Conservation (phyloP, 2,329 filamentous ascomycete genomes). For the Talaromyces sp. region DNA sequence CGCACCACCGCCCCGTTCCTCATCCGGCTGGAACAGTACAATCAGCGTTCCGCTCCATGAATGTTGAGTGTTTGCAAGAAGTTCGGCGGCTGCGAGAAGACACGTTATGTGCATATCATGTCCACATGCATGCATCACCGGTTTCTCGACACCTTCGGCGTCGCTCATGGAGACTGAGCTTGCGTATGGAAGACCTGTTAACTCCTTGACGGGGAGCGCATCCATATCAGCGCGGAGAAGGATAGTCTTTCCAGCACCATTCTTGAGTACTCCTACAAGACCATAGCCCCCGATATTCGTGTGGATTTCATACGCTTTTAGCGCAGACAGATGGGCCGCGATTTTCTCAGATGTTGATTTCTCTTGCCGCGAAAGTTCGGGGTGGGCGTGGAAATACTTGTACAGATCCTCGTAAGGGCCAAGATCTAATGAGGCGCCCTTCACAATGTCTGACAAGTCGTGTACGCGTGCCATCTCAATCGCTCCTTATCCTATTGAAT, state of each 20-base stretch:
- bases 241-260: slow-evolving; percentile 44
- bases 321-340: slow-evolving; percentile 38
- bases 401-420: slow-evolving; percentile 53
- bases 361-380: slow-evolving; percentile 59
- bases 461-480: slow-evolving; percentile 25
- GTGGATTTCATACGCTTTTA: slow-evolving; percentile 37
- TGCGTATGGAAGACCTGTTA: slow-evolving; percentile 48
- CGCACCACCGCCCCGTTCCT: slow-evolving; percentile 62
- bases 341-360: slow-evolving; percentile 50
- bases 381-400: slow-evolving; percentile 57
- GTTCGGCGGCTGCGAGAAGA: slow-evolving; percentile 53
- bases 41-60: slow-evolving; percentile 62
- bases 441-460: slow-evolving; percentile 24
- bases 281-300: slow-evolving; percentile 47
- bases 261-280: slow-evolving; percentile 41
- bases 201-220: slow-evolving; percentile 48
- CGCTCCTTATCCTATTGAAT: background rate
- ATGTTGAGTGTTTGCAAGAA: slow-evolving; percentile 44
- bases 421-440: slow-evolving; percentile 30
- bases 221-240: slow-evolving; percentile 51
- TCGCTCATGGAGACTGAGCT: slow-evolving; percentile 46
- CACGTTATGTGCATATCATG: slow-evolving; percentile 60
- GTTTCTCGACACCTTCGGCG: slow-evolving; percentile 50
- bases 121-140: slow-evolving; percentile 61
- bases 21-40: slow-evolving; percentile 64